Conservation (phyloP, 495 filamentous ascomycete genomes). For the Geoglossum glabrum region DNA sequence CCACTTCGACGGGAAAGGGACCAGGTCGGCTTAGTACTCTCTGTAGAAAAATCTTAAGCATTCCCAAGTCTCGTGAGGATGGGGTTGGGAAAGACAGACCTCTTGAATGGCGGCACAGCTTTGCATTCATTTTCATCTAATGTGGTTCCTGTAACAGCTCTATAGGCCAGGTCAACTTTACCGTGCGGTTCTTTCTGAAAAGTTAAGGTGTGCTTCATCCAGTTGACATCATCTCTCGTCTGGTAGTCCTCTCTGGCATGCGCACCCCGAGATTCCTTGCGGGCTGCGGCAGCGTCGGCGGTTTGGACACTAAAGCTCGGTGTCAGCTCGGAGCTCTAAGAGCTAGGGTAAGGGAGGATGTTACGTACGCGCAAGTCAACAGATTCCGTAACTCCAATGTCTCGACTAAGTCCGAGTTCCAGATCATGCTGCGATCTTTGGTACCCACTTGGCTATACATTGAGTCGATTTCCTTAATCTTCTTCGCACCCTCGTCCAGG, state of each 20-base stretch:
- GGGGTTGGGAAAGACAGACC: slow-evolving; percentile 1
- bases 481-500: slow-evolving; percentile 65
- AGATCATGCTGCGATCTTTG: slow-evolving; percentile 98
- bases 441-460: slow-evolving; percentile 66
- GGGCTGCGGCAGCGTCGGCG: slow-evolving; percentile 60
- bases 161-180: slow-evolving; percentile 56
- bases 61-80: no score
- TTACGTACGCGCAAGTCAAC: slow-evolving; percentile 75
- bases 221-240: slow-evolving; percentile 77
- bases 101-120: slow-evolving; percentile 69
- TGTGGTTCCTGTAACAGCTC: slow-evolving; percentile 54
- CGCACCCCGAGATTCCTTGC: slow-evolving; percentile 86
- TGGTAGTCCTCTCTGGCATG: slow-evolving; percentile 93
- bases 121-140: slow-evolving; percentile 82
- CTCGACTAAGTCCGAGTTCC: slow-evolving; percentile 95
- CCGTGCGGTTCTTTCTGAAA: slow-evolving; percentile 83
- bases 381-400: slow-evolving; percentile 85
- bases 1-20: no score
- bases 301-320: slow-evolving; percentile 53
- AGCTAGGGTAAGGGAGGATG: not conserved
- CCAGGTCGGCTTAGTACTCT: not conserved
- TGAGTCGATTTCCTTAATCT: slow-evolving; percentile 62
- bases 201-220: slow-evolving; percentile 96
- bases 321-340: not conserved
- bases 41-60: no score